Conservation (phyloP, 179 eudicot genomes). For the Camellia oleifera region DNA sequence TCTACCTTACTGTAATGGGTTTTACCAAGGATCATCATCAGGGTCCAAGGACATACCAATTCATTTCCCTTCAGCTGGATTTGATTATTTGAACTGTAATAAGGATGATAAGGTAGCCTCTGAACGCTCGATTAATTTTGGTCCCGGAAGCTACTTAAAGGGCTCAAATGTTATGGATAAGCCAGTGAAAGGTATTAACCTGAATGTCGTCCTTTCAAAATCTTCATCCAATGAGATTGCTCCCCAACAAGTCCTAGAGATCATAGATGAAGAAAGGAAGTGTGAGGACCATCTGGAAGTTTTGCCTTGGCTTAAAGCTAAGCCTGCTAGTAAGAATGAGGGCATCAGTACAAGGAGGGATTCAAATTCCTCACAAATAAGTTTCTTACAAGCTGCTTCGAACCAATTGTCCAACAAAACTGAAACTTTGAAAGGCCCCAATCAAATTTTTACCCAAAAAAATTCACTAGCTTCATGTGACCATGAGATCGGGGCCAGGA, state of each 20-base stretch:
- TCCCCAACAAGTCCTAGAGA: slow-evolving; percentile 20
- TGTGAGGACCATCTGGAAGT: slow-evolving; percentile 32
- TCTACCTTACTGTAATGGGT: slow-evolving; percentile 40
- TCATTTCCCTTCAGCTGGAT: slow-evolving; percentile 33
- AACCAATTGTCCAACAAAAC: slow-evolving; percentile 10
- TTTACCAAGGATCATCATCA: slow-evolving; percentile 50
- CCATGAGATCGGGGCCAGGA: slow-evolving; percentile 20
- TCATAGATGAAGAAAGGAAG: slow-evolving; percentile 28
- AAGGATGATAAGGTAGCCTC: slow-evolving; percentile 27
- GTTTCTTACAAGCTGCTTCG: slow-evolving; percentile 23
- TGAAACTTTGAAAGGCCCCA: slow-evolving; percentile 19
- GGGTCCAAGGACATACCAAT: slow-evolving; percentile 32
- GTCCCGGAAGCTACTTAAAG: slow-evolving; percentile 33
- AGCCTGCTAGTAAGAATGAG: slow-evolving; percentile 30
- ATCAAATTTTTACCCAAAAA: slow-evolving; percentile 20
- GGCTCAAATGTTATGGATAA: slow-evolving; percentile 34
- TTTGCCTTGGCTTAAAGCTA: slow-evolving; percentile 74
- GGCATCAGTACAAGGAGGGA: slow-evolving; percentile 26
- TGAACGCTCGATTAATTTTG: slow-evolving; percentile 16
- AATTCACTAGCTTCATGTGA: slow-evolving; percentile 31
- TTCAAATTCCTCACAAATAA: slow-evolving; percentile 21
- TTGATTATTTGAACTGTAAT: slow-evolving; percentile 37
- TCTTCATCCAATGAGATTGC: slow-evolving; percentile 23
- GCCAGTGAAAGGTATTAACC: slow-evolving; percentile 43
- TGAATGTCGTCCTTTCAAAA: slow-evolving; percentile 49